Conservation (phyloP, 345 rosid species). For the Eutrema heterophyllum region DNA sequence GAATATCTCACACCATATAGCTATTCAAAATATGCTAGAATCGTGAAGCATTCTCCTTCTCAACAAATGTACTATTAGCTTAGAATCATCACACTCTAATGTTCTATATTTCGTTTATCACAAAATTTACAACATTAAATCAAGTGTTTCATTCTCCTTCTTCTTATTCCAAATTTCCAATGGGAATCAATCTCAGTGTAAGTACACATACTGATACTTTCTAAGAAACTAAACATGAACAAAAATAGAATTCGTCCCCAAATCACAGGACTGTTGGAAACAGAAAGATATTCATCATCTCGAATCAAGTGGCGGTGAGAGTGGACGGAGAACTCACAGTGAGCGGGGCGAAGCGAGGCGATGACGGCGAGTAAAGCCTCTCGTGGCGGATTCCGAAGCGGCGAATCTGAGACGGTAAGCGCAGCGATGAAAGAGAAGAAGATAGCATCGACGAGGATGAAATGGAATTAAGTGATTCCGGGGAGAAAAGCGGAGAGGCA, state of each 20-base stretch:
- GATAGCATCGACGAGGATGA: conserved; percentile 21
- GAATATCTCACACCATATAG: background rate
- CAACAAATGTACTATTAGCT: background rate
- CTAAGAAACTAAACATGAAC: background rate
- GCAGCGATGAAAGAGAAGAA: conserved; percentile 34
- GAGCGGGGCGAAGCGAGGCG: conserved; percentile 31
- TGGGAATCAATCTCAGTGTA: background rate
- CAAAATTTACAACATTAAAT: background rate
- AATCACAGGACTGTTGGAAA: background rate
- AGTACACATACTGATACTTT: background rate
- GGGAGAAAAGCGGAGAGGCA: conserved; percentile 21
- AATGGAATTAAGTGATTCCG: background rate
- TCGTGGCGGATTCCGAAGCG: conserved; percentile 21
- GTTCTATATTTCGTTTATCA: background rate
- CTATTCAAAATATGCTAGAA: background rate
- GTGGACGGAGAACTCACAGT: conserved; percentile 18
- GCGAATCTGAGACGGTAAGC: conserved; percentile 31
- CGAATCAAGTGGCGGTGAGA: background rate
- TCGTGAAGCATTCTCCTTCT: background rate
- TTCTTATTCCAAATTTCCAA: background rate
- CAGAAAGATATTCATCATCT: background rate
- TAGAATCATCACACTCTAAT: background rate
- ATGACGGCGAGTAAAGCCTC: conserved; percentile 21
- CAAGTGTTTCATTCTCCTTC: background rate
- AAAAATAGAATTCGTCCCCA: background rate